Percentiles rank a stretch among this genome's conserved stretches.
These are phyloP conservation scores for Clavispora carvajalis DNA, from an alignment of 805 yeast species.

Conservation along the genomic window DNA sequence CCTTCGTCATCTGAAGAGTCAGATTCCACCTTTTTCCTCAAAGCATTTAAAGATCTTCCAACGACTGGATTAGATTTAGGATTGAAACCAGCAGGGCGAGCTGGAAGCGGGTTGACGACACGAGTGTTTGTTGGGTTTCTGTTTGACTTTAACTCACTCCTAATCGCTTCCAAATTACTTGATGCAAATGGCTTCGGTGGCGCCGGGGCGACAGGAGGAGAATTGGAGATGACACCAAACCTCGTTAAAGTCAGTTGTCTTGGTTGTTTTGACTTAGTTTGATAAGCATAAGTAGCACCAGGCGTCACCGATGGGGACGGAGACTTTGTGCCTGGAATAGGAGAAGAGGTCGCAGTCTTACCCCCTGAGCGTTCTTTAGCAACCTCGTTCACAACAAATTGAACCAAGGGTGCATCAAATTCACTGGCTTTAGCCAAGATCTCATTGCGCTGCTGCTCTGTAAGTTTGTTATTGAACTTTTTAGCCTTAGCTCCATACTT, in stretches of 20 bases:
- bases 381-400: slow-evolving; percentile 29
- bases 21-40: slow-evolving; percentile 25
- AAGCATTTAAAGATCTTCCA: slow-evolving; percentile 34
- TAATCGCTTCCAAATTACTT: slow-evolving; percentile 28
- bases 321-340: slow-evolving; percentile 13
- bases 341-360: slow-evolving; percentile 11
- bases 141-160: slow-evolving; percentile 24
- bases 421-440: slow-evolving; percentile 57
- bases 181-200: slow-evolving; percentile 28
- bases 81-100: slow-evolving; percentile 53
- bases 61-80: slow-evolving; percentile 21
- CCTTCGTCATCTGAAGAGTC: slow-evolving; percentile 31
- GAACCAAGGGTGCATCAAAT: slow-evolving; percentile 52
- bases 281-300: slow-evolving; percentile 19
- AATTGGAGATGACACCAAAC: slow-evolving; percentile 29
- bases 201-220: slow-evolving; percentile 33
- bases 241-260: slow-evolving; percentile 32
- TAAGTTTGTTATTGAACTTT: slow-evolving; percentile 63
- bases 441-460: slow-evolving; percentile 59
- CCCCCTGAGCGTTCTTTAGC: slow-evolving; percentile 28
- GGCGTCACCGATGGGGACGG: neutral
- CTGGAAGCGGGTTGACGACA: slow-evolving; percentile 38
- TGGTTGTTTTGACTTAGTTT: slow-evolving; percentile 18
- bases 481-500: slow-evolving; percentile 63
- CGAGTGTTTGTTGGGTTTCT: slow-evolving; percentile 15